These are phyloP conservation scores for Casuarina glauca DNA, from an alignment of 306 rosid genomes.

Conservation along the genomic window DNA sequence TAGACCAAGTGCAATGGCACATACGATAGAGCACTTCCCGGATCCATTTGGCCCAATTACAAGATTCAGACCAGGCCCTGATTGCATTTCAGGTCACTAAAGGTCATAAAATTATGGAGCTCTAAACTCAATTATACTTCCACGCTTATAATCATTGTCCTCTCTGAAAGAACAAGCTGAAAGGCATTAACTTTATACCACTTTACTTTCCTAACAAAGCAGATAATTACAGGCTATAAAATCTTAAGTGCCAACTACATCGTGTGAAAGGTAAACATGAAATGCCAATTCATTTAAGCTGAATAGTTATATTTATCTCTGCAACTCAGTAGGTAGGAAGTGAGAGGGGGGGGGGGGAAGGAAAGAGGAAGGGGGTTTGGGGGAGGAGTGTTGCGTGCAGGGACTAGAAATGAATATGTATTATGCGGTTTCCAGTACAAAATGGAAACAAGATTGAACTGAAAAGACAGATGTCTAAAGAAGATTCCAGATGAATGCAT, in stretches of 20 bases:
- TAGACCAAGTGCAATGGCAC: constrained; percentile 96
- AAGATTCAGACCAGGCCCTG: constrained; percentile 84
- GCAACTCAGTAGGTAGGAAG: no score
- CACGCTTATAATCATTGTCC: constrained; percentile 92
- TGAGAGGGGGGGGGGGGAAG: no score
- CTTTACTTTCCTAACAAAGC: not conserved
- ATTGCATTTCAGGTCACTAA: constrained; percentile 74
- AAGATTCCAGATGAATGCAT: not conserved
- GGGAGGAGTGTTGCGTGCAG: no score
- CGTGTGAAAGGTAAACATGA: not conserved
- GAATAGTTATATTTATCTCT: no score
- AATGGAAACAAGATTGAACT: no score
- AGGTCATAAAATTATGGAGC: constrained; percentile 89
- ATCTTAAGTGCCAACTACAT: not conserved
- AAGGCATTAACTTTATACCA: constrained; percentile 20
- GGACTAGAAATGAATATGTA: no score
- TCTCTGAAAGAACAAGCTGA: constrained; percentile 58
- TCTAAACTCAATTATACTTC: constrained; percentile 84
- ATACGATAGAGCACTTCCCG: constrained; percentile 95
- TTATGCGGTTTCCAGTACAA: no score
- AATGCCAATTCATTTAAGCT: no score
- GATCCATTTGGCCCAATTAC: constrained; percentile 97
- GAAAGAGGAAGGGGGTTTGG: no score
- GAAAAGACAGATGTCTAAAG: no score
- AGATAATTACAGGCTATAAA: not conserved